A percentile compares a stretch with the other conserved stretches of the same genome.
phyloP scores from a whole-genome alignment of 2,329 filamentous ascomycete genomes.

The Dendrostoma leiphaemia region DNA sequence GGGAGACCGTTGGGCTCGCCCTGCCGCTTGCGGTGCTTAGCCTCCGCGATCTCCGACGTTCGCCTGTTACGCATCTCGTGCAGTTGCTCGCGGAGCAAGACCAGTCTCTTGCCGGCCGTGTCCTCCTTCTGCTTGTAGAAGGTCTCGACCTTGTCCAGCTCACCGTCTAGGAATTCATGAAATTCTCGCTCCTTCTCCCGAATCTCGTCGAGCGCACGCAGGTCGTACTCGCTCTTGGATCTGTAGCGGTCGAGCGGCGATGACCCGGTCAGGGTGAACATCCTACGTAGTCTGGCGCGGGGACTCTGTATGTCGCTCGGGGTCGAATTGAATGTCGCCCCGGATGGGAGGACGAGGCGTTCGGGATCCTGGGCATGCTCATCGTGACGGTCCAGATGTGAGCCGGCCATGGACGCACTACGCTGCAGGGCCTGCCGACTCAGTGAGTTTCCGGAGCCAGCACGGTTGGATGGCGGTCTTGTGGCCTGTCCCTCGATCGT shows the following conservation, averaged over 20 bases:
- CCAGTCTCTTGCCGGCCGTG: constrained; percentile 72
- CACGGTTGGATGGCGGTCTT: neutral
- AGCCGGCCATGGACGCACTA: constrained; percentile 32
- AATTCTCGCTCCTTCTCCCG: constrained; percentile 80
- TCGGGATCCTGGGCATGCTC: neutral
- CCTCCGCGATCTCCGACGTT: constrained; percentile 63
- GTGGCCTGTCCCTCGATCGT: constrained; percentile 18
- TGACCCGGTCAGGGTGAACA: constrained; percentile 36
- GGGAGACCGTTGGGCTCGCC: constrained; percentile 19
- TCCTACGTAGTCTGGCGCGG: constrained; percentile 33
- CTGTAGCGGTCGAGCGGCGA: constrained; percentile 33
- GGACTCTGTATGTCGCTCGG: constrained; percentile 26
- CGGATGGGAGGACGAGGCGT: constrained; percentile 1
- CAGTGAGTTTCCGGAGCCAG: constrained; percentile 16
- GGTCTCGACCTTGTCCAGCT: constrained; percentile 85
- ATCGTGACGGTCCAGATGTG: neutral
- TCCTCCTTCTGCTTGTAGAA: constrained; percentile 90
- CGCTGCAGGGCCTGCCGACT: constrained; percentile 31
- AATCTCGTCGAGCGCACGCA: constrained; percentile 49
- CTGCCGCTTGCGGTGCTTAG: constrained; percentile 34
- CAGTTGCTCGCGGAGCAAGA: constrained; percentile 74
- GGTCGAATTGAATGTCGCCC: constrained; percentile 19
- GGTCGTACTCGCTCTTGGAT: constrained; percentile 39
- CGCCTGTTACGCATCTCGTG: constrained; percentile 90
- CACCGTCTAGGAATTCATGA: constrained; percentile 76